Evolutionary conservation across 1,284 basidiomycete species (phyloP).

Genomic region (Phaffia rhodozyma): DNA sequence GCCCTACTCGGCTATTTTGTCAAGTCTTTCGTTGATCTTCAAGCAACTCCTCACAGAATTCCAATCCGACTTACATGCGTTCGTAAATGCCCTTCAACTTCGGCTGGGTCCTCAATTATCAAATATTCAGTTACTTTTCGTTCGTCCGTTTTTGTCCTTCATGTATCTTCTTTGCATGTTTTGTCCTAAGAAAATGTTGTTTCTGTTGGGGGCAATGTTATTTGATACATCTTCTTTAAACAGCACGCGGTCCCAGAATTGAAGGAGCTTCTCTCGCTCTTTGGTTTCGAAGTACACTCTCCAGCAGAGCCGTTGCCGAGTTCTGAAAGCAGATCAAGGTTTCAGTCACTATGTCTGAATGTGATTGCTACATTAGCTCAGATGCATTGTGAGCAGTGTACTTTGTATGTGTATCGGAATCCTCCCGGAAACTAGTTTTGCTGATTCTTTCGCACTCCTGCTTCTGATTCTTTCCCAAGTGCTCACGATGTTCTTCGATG

Average conservation of each 20-base stretch:
- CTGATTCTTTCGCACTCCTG: background rate
- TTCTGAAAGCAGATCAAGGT: slow-evolving; percentile 49
- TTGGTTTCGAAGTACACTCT: slow-evolving; percentile 44
- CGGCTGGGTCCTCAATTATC: slow-evolving; percentile 53
- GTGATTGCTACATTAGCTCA: slow-evolving; percentile 55
- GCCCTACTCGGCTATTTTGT: slow-evolving; percentile 51
- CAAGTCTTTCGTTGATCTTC: slow-evolving; percentile 53
- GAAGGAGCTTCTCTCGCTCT: slow-evolving; percentile 46
- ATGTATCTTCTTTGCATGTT: too few relatives aligned
- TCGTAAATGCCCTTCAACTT: slow-evolving; percentile 46
- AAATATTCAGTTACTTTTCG: slow-evolving; percentile 48
- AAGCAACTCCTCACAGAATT: slow-evolving; percentile 54
- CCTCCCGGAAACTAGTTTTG: background rate
- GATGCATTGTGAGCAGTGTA: slow-evolving; percentile 28
- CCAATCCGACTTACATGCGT: slow-evolving; percentile 54
- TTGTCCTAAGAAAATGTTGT: too few relatives aligned
- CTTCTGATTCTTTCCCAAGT: background rate
- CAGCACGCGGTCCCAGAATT: slow-evolving; percentile 57
- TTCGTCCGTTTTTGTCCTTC: background rate
- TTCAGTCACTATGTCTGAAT: slow-evolving; percentile 53
- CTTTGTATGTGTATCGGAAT: slow-evolving; percentile 25
- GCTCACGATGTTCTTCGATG: slow-evolving; percentile 35
- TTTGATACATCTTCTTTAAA: too few relatives aligned
- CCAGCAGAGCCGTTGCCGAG: slow-evolving; percentile 45
- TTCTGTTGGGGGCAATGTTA: too few relatives aligned